phyloP scores from a whole-genome alignment of 2,329 filamentous ascomycete genomes.

The Scedosporium apiospermum region DNA sequence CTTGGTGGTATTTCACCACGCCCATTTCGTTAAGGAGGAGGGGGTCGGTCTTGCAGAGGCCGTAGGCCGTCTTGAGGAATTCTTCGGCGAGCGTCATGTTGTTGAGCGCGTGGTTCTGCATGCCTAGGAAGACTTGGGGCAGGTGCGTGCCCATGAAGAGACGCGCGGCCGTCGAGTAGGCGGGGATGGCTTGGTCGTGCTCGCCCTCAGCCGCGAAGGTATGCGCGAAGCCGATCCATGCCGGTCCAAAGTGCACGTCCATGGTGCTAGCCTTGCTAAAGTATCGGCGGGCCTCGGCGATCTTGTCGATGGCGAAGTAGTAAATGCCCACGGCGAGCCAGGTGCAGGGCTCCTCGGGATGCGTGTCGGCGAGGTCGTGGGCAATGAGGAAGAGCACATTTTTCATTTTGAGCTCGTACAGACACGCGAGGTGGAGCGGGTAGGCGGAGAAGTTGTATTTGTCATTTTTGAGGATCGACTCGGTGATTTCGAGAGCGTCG shows the following conservation, averaged over 20 bases:
- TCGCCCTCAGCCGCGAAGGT: constrained; percentile 97
- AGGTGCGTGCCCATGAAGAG: constrained; percentile 96
- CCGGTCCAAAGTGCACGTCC: constrained; percentile 93
- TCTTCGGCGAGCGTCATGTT: constrained; percentile 92
- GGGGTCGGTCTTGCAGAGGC: constrained; percentile 74
- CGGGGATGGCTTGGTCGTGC: constrained; percentile 95
- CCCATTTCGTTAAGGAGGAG: constrained; percentile 92
- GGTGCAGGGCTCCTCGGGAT: constrained; percentile 82
- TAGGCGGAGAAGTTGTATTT: constrained; percentile 85
- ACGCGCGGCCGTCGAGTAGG: constrained; percentile 89
- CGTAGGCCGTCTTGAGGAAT: constrained; percentile 83
- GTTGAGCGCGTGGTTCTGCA: constrained; percentile 95
- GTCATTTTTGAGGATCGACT: constrained; percentile 70
- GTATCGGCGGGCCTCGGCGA: constrained; percentile 87
- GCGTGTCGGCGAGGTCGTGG: constrained; percentile 84
- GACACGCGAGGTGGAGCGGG: constrained; percentile 81
- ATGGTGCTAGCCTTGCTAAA: constrained; percentile 97
- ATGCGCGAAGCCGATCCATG: constrained; percentile 98
- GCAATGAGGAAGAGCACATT: constrained; percentile 86
- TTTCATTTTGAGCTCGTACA: constrained; percentile 78
- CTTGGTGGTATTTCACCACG: constrained; percentile 90
- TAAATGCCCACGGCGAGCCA: constrained; percentile 95
- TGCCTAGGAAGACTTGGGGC: constrained; percentile 89
- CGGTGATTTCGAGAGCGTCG: constrained; percentile 76
- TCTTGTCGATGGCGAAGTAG: constrained; percentile 80